phyloP scores from a whole-genome alignment of 202 grass and related monocot genomes.

The Schoenoplectus tabernaemontani region DNA sequence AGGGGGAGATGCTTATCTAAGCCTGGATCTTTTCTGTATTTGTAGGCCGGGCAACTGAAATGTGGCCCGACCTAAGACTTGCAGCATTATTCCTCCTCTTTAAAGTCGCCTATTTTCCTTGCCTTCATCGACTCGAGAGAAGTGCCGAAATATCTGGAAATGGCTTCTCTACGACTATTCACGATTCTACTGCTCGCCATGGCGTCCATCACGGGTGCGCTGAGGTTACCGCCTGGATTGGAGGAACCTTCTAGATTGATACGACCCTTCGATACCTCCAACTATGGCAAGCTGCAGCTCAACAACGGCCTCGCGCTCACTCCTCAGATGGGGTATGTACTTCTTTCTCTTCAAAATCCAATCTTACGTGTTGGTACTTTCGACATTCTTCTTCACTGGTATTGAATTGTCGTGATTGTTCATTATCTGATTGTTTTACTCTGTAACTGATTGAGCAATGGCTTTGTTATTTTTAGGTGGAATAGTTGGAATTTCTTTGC shows the following conservation, averaged over 20 bases:
- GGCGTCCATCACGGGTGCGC: background rate
- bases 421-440: background rate
- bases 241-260: conserved; percentile 6
- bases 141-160: background rate
- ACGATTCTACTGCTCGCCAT: background rate
- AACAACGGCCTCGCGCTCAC: conserved; percentile 80
- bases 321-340: conserved; percentile 75
- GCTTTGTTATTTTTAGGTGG: conserved; percentile 41
- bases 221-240: conserved; percentile 5
- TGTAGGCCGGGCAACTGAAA: background rate
- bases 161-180: background rate
- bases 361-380: background rate
- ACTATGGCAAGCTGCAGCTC: conserved; percentile 92
- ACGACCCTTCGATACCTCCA: conserved; percentile 65
- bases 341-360: background rate
- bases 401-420: background rate
- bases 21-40: background rate
- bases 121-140: background rate
- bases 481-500: conserved; percentile 99
- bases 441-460: background rate
- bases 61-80: background rate
- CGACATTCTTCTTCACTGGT: background rate
- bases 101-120: background rate
- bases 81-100: background rate
- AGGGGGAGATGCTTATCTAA: background rate